Conservation (phyloP, 257 asterid genomes). For the Penstemon eatonii region DNA sequence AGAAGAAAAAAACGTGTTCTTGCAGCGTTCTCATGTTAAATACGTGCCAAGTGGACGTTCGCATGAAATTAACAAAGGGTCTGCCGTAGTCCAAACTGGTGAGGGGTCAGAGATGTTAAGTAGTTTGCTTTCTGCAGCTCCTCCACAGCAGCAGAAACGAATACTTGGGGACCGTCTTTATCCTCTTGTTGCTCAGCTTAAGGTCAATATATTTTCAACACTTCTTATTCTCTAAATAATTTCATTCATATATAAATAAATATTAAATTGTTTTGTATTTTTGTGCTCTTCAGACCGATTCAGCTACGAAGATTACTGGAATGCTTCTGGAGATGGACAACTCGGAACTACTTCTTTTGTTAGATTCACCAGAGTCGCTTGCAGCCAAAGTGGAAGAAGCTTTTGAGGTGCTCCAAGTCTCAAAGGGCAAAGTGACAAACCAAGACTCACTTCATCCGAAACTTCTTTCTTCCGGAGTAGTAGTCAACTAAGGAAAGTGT, state of each 20-base stretch:
- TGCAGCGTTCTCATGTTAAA: constrained; percentile 38
- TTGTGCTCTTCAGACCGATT: constrained; percentile 57
- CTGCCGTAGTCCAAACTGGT: constrained; percentile 33
- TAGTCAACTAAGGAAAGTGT: constrained; percentile 42
- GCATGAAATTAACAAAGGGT: constrained; percentile 35
- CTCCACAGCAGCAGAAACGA: constrained; percentile 70
- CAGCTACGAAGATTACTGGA: constrained; percentile 79
- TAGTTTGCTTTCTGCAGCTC: constrained; percentile 63
- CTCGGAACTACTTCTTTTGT: constrained; percentile 54
- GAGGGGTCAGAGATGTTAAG: constrained; percentile 62
- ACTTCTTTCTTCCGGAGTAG: constrained; percentile 55
- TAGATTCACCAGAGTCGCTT: constrained; percentile 76
- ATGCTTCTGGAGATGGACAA: constrained; percentile 97
- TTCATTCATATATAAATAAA: no score
- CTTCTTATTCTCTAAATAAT: not conserved
- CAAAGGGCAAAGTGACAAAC: constrained; percentile 50
- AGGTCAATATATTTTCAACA: constrained; percentile 40
- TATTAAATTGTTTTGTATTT: not conserved
- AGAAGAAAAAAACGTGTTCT: constrained; percentile 2
- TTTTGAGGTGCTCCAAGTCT: constrained; percentile 59
- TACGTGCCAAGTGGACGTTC: constrained; percentile 29
- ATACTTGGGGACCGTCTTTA: constrained; percentile 76
- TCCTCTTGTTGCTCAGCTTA: constrained; percentile 67
- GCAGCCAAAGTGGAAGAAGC: constrained; percentile 77
- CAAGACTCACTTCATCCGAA: constrained; percentile 52